Percentiles rank a stretch among this genome's conserved stretches.
phyloP scores from a whole-genome alignment of 2,329 filamentous ascomycete species.

The Calonectria honghensis region DNA sequence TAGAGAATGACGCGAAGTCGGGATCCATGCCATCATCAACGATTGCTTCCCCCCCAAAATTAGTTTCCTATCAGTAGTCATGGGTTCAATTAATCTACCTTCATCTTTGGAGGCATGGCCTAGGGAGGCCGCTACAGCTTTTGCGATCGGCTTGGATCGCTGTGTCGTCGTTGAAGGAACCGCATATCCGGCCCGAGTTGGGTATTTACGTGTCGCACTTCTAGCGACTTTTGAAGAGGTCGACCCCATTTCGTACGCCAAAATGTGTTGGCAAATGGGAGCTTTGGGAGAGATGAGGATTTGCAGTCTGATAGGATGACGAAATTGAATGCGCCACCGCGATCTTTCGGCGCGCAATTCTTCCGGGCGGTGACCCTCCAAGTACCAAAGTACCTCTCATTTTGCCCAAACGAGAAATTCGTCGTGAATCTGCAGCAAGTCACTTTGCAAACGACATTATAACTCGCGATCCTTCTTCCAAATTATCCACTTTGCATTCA shows the following conservation, averaged over 20 bases:
- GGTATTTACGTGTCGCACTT: slow-evolving; percentile 66
- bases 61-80: slow-evolving; percentile 20
- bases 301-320: slow-evolving; percentile 8
- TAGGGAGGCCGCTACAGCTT: slow-evolving; percentile 31
- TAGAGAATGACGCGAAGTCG: slow-evolving; percentile 67
- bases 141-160: slow-evolving; percentile 45
- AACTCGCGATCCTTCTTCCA: slow-evolving; percentile 15
- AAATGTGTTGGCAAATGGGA: background rate
- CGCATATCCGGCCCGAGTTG: slow-evolving; percentile 60
- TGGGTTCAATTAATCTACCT: slow-evolving; percentile 40
- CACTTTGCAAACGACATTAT: background rate
- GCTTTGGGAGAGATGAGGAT: background rate
- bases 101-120: slow-evolving; percentile 47
- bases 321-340: slow-evolving; percentile 29
- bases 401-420: slow-evolving; percentile 1
- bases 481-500: background rate
- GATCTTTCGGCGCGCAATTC: slow-evolving; percentile 51
- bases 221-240: slow-evolving; percentile 67
- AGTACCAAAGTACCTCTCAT: slow-evolving; percentile 11
- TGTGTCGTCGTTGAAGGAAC: slow-evolving; percentile 47
- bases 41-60: slow-evolving; percentile 58
- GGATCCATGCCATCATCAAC: slow-evolving; percentile 64
- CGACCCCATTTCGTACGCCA: slow-evolving; percentile 63
- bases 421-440: background rate
- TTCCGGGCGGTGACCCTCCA: slow-evolving; percentile 43